Base-by-base conservation (phyloP, 495 filamentous ascomycete species). In the Tetracladium setigerum region DNA sequence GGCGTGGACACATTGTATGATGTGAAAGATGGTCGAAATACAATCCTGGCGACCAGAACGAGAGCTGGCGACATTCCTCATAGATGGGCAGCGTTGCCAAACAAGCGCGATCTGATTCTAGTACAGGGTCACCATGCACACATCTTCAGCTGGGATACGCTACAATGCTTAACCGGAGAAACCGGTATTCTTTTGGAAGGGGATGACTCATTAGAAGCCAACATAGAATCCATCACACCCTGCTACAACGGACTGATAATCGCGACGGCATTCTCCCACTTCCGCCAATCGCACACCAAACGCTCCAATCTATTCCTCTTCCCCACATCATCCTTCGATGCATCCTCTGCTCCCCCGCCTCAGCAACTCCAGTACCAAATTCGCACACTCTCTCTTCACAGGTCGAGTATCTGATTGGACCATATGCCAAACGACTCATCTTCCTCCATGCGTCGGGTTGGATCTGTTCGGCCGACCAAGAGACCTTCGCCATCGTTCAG, bases 361-460 rank as follows among this genome's bases (percentile, higher is more conserved):
- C 34, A n/a, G 34, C 34, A 9, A 17, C 3, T 17, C 34, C 34
- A 37, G 34, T 37, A 2, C 34, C 34, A 37, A 5, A 17, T 10
- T 37, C n/a, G n/a, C 34, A 17, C 16, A 17, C 34, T 4, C 16
- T 37, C n/a, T 37, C 34, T 14, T 16, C 12, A 34, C 15, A 35
- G 16, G 30, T 45, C 15, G 30, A 32, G 10, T 17, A 34, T 16
- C 22, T 45, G 5, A 45, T 45, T 17, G 27, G 18, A 5, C 6
- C 14, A 7, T 12, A 24, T 8, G 18, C 18, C 18, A 19, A 17
- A 8, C 18, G 10, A 44, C 54, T 64, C 38, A 31, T 64, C 22
- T 62, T 64, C 55, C 57, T 64, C 22, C 49, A 64, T 43, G 42
- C 16, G 6, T 30, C 50, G 11, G 60, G 55, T 8, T 64, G 59